These are phyloP conservation scores for Crassisporium funariophilum DNA, from an alignment of 768 basidiomycete species.

Conservation along the genomic window DNA sequence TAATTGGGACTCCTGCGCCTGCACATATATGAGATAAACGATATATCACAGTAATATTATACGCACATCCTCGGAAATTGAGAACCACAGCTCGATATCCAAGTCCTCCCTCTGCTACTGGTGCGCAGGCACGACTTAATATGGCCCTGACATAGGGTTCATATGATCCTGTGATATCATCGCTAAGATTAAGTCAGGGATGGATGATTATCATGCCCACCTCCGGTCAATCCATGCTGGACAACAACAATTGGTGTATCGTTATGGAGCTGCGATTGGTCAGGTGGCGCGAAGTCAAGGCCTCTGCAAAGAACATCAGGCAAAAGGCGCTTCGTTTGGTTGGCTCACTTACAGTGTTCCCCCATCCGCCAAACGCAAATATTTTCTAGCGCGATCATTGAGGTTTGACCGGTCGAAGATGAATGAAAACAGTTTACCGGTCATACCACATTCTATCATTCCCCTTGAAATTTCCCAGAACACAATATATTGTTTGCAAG, in stretches of 20 bases:
- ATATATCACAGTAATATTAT: conserved; percentile 9
- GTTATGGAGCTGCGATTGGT: conserved; percentile 36
- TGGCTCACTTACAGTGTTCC: conserved; percentile 57
- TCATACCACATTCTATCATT: conserved; percentile 57
- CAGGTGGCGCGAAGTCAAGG: conserved; percentile 63
- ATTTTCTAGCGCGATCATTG: conserved; percentile 35
- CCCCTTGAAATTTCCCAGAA: conserved; percentile 61
- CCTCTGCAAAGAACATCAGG: conserved; percentile 41
- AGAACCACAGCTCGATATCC: conserved; percentile 90
- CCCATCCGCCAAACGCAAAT: conserved; percentile 56
- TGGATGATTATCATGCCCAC: conserved; percentile 22
- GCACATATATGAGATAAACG: conserved; percentile 12
- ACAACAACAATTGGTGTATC: conserved; percentile 59
- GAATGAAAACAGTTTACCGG: conserved; percentile 36
- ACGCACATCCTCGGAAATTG: conserved; percentile 91
- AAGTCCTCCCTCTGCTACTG: conserved; percentile 78
- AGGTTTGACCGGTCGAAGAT: neutral
- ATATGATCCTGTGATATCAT: conserved; percentile 65
- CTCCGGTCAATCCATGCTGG: conserved; percentile 58
- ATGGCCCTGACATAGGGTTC: conserved; percentile 89
- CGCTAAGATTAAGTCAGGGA: conserved; percentile 5
- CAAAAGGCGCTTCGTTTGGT: conserved; percentile 1
- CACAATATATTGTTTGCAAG: conserved; percentile 63
- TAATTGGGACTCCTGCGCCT: conserved; percentile 88
- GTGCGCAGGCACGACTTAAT: conserved; percentile 69